phyloP scores from a whole-genome alignment of 2,329 filamentous ascomycete genomes.

The Cryphonectria radicalis region DNA sequence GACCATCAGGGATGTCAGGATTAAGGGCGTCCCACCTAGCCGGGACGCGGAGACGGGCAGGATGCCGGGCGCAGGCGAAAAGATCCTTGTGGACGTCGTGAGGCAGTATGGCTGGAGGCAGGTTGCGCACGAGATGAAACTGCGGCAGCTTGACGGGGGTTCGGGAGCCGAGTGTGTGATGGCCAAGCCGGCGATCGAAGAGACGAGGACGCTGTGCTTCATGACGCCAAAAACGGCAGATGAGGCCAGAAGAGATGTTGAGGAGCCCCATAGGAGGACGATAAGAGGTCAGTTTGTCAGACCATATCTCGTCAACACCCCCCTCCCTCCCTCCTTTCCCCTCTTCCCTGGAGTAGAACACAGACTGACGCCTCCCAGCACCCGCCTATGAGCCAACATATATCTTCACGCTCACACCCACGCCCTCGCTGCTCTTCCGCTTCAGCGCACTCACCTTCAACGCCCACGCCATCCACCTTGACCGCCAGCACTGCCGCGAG shows the following conservation, averaged over 20 bases:
- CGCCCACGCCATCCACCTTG: conserved; percentile 87
- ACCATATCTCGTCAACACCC: not conserved
- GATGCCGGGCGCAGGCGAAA: conserved; percentile 40
- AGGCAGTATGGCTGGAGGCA: conserved; percentile 47
- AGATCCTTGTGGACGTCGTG: conserved; percentile 57
- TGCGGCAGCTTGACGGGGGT: conserved; percentile 11
- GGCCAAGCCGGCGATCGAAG: conserved; percentile 44
- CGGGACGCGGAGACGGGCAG: conserved; percentile 33
- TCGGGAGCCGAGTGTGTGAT: conserved; percentile 13
- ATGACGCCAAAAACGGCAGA: conserved; percentile 43
- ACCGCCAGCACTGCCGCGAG: conserved; percentile 69
- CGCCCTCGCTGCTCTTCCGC: conserved; percentile 76
- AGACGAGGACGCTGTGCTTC: conserved; percentile 58
- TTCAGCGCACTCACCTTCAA: conserved; percentile 94
- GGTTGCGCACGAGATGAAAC: conserved; percentile 32
- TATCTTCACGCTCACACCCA: conserved; percentile 59
- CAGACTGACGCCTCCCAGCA: conserved; percentile 1
- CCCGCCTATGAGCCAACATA: not conserved
- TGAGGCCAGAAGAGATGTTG: conserved; percentile 17
- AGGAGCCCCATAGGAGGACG: conserved; percentile 35
- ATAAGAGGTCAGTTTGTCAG: conserved; percentile 36
- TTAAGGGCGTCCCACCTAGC: conserved; percentile 28
- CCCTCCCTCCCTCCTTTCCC: too few relatives aligned
- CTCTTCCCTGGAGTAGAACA: not conserved
- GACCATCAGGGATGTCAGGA: conserved; percentile 44